phyloP scores from a whole-genome alignment of 2,329 filamentous ascomycete genomes.

The Thielaviopsis populi region DNA sequence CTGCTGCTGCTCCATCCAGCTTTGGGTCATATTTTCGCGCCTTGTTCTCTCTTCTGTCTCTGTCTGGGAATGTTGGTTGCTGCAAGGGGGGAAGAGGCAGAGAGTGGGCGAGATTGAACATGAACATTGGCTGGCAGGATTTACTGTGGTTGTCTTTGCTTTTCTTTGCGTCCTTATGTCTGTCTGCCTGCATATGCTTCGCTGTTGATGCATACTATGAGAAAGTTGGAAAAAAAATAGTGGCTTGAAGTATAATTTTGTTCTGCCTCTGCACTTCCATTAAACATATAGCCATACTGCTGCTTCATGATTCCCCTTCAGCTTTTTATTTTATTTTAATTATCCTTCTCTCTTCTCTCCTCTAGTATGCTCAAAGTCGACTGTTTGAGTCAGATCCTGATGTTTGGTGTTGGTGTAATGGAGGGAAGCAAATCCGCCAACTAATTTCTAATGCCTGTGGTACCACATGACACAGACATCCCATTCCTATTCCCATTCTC shows the following conservation, averaged over 20 bases:
- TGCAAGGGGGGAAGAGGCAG: neutral
- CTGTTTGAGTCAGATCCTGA: neutral
- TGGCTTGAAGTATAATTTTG: no score
- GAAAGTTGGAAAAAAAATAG: no score
- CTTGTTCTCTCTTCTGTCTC: neutral
- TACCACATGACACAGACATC: neutral
- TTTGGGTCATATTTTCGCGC: neutral
- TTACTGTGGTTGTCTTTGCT: neutral
- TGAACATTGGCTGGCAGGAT: no score
- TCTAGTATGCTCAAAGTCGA: neutral
- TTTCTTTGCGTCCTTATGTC: neutral
- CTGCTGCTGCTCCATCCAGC: neutral
- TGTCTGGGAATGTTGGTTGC: neutral
- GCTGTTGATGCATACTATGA: no score
- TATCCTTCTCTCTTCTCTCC: neutral
- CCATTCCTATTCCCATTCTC: no score
- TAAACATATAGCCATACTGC: no score
- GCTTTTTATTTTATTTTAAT: neutral
- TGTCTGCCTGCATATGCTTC: neutral
- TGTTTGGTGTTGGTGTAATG: neutral
- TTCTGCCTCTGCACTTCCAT: neutral
- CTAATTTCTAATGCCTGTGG: slow-evolving; percentile 4
- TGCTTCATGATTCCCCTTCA: no score
- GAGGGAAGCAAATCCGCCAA: slow-evolving; percentile 1
- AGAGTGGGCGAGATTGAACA: neutral